Base-by-base conservation (phyloP, 2,329 filamentous ascomycete genomes). In the Xylaria sp. region DNA sequence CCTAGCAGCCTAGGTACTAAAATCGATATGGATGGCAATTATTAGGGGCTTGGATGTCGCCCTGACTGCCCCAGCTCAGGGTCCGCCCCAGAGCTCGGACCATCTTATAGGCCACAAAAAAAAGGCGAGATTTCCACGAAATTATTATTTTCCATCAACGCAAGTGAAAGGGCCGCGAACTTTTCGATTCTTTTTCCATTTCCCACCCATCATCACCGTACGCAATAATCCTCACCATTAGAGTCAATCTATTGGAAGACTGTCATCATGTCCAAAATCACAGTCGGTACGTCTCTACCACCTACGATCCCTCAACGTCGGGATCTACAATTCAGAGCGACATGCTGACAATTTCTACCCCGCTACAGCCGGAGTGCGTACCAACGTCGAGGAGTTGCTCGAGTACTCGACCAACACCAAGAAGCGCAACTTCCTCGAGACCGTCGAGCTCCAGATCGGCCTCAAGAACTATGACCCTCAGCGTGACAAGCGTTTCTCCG, bases 401-500 rank as follows among this genome's bases (percentile, higher is more conserved):
- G 88, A 96, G 74, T 97, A 97, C 89, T 96, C 90, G 75, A 84
- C 84, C 72, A 87, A 96, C 79, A 91, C 90, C 78, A 96, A 96
- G 89, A 96, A 96, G 90, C 85, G 92, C 71, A 96, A 96, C 87
- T 97, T 96, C 84, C 85, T 95, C 76, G 91, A 94, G 84, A 93
- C 90, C 75, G 91, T 96, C 77, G 89, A 92, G 79, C 88, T 74
- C 62, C 72, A 91, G 79, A 94, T 95, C 84, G 91, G 91, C 78
- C 87, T 96, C 76, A 95, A 96, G 90, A 96, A 96, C 89, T 96
- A 96, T 84, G 90, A 99, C 78, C 93, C 94, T 75, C 84, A 97
- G 89, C 93, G 94, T 91, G 94, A 99, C 85, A 99, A 99, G 93
- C 93, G 93, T 96, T 99, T 99, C 93, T 96, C 91, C 55, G 94